These are phyloP conservation scores for Casuarina glauca DNA, from an alignment of 306 rosid genomes.

Conservation along the genomic window DNA sequence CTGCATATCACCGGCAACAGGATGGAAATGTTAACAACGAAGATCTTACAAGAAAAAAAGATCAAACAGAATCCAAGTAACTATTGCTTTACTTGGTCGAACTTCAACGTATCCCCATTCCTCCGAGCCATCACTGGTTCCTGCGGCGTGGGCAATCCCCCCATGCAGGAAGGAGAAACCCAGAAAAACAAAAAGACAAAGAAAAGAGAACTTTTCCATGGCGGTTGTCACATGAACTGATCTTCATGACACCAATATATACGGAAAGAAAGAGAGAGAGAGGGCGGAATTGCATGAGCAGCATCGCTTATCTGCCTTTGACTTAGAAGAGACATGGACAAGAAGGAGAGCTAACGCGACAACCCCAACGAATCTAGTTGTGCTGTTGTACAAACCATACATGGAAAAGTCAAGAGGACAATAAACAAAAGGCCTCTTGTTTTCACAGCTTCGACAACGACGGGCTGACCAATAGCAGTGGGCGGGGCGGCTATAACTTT, in stretches of 20 bases:
- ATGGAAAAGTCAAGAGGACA: no score
- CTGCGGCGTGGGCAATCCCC: background rate
- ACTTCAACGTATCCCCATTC: constrained; percentile 5
- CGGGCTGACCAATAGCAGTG: background rate
- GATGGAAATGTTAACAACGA: background rate
- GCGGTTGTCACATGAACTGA: background rate
- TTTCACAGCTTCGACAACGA: background rate
- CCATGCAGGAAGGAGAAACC: background rate
- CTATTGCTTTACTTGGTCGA: background rate
- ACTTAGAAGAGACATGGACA: no score
- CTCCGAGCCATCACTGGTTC: background rate
- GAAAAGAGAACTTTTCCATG: background rate
- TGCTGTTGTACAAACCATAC: no score
- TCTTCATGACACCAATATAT: background rate
- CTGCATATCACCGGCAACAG: background rate
- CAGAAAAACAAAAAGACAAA: background rate
- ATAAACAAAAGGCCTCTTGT: no score
- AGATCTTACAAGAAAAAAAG: background rate
- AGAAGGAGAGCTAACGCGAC: no score
- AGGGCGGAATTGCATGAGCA: background rate
- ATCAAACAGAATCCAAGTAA: no score
- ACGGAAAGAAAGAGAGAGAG: background rate
- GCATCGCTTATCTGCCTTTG: no score
- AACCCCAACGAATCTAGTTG: no score
- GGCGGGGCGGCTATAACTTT: background rate